Percentiles rank a stretch among this genome's conserved stretches.
Evolutionary conservation across 2,329 filamentous ascomycete genomes (phyloP).

Genomic region (Aspergillus sergii): DNA sequence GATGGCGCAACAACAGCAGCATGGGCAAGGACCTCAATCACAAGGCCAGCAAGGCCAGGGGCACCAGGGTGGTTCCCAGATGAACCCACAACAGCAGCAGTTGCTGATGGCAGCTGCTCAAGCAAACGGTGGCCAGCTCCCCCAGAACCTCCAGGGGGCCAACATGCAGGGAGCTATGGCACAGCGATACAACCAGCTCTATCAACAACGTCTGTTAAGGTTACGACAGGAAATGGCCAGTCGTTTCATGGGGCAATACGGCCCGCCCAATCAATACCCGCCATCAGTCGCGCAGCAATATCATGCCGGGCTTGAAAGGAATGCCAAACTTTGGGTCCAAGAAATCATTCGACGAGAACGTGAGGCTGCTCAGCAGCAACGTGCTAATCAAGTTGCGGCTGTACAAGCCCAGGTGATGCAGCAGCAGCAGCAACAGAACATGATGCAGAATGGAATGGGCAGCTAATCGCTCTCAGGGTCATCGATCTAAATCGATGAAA

Average conservation of each 20-base stretch:
- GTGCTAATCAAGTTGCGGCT: conserved; percentile 32
- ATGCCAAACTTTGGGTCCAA: conserved; percentile 39
- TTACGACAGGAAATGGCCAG: conserved; percentile 41
- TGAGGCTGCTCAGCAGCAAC: conserved; percentile 35
- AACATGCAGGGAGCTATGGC: conserved; percentile 31
- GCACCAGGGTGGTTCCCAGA: conserved; percentile 36
- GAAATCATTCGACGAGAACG: conserved; percentile 43
- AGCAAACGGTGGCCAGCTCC: conserved; percentile 39
- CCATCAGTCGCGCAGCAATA: conserved; percentile 43
- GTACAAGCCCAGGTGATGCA: conserved; percentile 38
- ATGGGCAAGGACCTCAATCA: conserved; percentile 19
- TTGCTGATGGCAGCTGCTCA: conserved; percentile 44
- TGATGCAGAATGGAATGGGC: conserved; percentile 46
- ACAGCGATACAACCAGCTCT: conserved; percentile 40
- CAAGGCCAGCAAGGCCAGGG: conserved; percentile 29
- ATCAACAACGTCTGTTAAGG: conserved; percentile 37
- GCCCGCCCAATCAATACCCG: conserved; percentile 42
- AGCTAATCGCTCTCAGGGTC: conserved; percentile 27
- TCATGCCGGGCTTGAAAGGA: conserved; percentile 38
- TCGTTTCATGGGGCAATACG: conserved; percentile 42
- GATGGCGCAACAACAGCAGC: conserved; percentile 37
- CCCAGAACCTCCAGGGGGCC: conserved; percentile 32
- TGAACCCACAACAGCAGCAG: conserved; percentile 40
- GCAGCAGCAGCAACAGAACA: conserved; percentile 44
- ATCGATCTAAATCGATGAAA: neutral